Evolutionary conservation across 1,139 yeast genomes (phyloP), one percentile per base, ranked within the genome.

Genomic region (Candida tetrigidarum): DNA sequence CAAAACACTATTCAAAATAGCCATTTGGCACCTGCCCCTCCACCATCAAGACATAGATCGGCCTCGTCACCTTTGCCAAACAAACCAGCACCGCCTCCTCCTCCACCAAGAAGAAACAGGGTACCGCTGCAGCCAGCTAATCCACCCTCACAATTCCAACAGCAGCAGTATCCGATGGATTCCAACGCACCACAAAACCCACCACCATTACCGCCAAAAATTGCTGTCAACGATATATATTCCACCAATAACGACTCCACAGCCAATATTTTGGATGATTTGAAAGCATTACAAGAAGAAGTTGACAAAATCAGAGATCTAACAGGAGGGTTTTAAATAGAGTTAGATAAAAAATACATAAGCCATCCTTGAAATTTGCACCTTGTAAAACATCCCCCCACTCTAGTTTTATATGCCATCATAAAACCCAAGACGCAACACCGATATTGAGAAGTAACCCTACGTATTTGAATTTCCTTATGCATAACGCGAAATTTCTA

Each of bases 241-340:
- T 40, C 41, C n/a, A 38, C 40, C 10, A 44, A 49, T 26, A 64
- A 59, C 47, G 66, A 65, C 45, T 74, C 76, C 47, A 76, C 81
- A 2, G 67, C 76, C 4, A 76, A 81, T 49, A 80, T 83, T 19
- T 61, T 83, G 51, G 83, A 83, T 45, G 84, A 83, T 58, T 67
- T 83, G 48, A 78, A 78, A 56, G 83, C 83, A 15, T 64, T 84
- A 42, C 86, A 83, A 54, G 83, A 75, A 34, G 89, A 84, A 57
- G 86, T 84, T 15, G 85, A 84, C 55, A 71, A 73, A 48, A 76
- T 76, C 33, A 59, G 78, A 53, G 67, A 64, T 47, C 67, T 75
- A 75, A 73, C 79, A 6, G 79, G 79, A n/a, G 80, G 79, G 5
- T 74, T 73, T 52, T 74, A 60, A 48, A 41, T 37, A 35, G 43